Evolutionary conservation across 169 alveolate genomes (phyloP).

Genomic region (Plasmodium chabaudi): DNA sequence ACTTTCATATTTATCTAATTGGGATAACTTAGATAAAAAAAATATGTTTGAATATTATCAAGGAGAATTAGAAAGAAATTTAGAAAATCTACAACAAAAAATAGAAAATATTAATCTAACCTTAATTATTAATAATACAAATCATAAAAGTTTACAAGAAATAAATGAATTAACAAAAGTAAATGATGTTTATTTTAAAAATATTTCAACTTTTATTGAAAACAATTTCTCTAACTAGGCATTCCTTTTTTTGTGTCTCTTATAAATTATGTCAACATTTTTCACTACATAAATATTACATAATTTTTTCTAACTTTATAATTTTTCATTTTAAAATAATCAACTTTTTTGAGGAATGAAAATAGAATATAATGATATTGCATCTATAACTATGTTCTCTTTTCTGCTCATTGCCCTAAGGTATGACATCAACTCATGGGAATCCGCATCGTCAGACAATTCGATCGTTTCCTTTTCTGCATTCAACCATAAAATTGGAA

Average conservation of each 20-base stretch:
- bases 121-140: conserved; percentile 24
- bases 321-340: neutral
- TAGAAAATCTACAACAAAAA: conserved; percentile 52
- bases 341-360: conserved; percentile 19
- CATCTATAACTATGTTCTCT: conserved; percentile 22
- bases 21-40: conserved; percentile 40
- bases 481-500: neutral
- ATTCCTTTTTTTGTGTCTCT: neutral
- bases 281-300: no score
- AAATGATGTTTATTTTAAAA: conserved; percentile 33
- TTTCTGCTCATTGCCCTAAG: conserved; percentile 35
- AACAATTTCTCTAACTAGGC: neutral
- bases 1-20: conserved; percentile 39
- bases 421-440: conserved; percentile 47
- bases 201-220: conserved; percentile 32
- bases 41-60: conserved; percentile 64
- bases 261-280: no score
- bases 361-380: conserved; percentile 21
- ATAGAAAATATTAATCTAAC: conserved; percentile 47
- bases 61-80: conserved; percentile 64
- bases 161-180: conserved; percentile 24
- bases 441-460: conserved; percentile 70
- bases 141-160: conserved; percentile 16
- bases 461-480: conserved; percentile 44
- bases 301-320: neutral